Percentiles rank a stretch among this genome's conserved stretches.
phyloP scores from a whole-genome alignment of 495 filamentous ascomycete genomes.

The Pyrenula aspistea region DNA sequence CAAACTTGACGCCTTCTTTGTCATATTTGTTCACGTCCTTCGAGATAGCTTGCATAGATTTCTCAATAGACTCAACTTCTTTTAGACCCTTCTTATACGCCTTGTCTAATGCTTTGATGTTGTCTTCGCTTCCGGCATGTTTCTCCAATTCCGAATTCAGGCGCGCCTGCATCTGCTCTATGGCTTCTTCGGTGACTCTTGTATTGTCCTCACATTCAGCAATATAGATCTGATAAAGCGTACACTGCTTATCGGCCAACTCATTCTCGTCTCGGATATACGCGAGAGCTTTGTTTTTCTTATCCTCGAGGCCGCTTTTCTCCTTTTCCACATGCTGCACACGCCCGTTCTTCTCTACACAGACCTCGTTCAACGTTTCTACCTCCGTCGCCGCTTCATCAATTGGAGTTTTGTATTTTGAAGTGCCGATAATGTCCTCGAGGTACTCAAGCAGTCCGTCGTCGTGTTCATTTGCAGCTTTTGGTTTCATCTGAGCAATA shows the following conservation, averaged over 20 bases:
- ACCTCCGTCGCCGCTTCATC: slow-evolving; percentile 84
- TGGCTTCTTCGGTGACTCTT: slow-evolving; percentile 79
- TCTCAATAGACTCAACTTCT: slow-evolving; percentile 73
- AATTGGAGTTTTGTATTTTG: slow-evolving; percentile 93
- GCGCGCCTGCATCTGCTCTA: slow-evolving; percentile 77
- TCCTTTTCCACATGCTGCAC: slow-evolving; percentile 98
- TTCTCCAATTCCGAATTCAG: slow-evolving; percentile 84
- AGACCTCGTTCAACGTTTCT: slow-evolving; percentile 86
- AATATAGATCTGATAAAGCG: slow-evolving; percentile 83
- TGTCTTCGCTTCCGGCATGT: slow-evolving; percentile 80
- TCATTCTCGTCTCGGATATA: slow-evolving; percentile 91
- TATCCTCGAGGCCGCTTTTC: slow-evolving; percentile 80
- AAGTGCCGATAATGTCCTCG: slow-evolving; percentile 97
- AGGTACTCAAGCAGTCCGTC: slow-evolving; percentile 94
- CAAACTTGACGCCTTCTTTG: slow-evolving; percentile 91
- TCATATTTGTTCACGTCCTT: slow-evolving; percentile 90
- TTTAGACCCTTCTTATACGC: slow-evolving; percentile 68
- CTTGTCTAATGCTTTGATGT: slow-evolving; percentile 82
- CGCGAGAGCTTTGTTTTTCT: slow-evolving; percentile 86
- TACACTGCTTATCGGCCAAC: slow-evolving; percentile 72
- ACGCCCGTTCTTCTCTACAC: slow-evolving; percentile 81
- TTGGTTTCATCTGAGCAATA: slow-evolving; percentile 98
- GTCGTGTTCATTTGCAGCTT: slow-evolving; percentile 86
- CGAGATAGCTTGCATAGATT: slow-evolving; percentile 61
- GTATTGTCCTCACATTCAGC: slow-evolving; percentile 79